Evolutionary conservation across 116 monocot species (phyloP), one percentile per base, ranked within the genome.

Genomic region (Phalaenopsis hybrid): DNA sequence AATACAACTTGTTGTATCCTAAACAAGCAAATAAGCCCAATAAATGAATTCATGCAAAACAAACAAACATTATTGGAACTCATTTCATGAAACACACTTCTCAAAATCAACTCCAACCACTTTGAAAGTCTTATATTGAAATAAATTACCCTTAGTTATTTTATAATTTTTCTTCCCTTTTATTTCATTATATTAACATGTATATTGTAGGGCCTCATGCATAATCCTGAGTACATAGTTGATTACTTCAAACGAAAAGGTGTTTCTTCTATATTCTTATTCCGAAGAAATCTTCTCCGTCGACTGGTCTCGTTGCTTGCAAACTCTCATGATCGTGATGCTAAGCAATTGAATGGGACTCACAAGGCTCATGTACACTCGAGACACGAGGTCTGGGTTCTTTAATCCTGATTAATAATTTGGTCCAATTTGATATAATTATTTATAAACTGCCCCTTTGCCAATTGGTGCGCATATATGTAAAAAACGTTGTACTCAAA

Each of bases 361-460:
- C 99, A 99, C 72, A 99, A 92, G 80, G 89, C 99, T 74, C 99
- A 99, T 83, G 99, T 99, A 7, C 99, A 99, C 82, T 93, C 99
- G 8, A 85, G 63, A 58, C 44, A 87, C 34, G 95, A 99, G 89
- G 95, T 94, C 31, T 43, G 37, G 44, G 4, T 73, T 82, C 67
- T 83, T 51, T 17, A 28, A 78, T 25, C 18, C 2, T 45, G 31
- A 34, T 16, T 46, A 33, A 57, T 48, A 78, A 16, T 45, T 33
- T 69, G 8, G 43, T 63, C 33, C 17, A 61, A 61, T 6, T 77
- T 44, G 49, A 33, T 31, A 45, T 9, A 75, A 31, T 50, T 57
- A 8, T 48, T 20, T 41, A 81, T 20, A 1, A 58, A 11, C 15
- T 51, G 13, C 21, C 61, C 6, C 61, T 61, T 2, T 61, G 61